These are phyloP conservation scores for Tetrahymena elliotti DNA, from an alignment of 73 alveolate genomes.

Conservation along the genomic window DNA sequence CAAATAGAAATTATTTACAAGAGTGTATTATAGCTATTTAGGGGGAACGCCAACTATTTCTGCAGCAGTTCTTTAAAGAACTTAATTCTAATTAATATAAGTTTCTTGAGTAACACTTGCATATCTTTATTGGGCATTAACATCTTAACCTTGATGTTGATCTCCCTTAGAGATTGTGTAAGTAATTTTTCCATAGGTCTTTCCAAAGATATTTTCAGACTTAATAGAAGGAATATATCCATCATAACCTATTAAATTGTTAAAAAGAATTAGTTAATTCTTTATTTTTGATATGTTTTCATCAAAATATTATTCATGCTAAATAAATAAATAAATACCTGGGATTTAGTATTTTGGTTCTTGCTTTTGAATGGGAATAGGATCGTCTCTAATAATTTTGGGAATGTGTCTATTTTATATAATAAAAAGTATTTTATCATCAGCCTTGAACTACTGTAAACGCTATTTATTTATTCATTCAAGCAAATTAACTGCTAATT, in stretches of 20 bases:
- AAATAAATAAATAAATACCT: no score
- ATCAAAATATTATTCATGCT: not conserved
- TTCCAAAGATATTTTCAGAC: slow-evolving; percentile 36
- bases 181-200: slow-evolving; percentile 42
- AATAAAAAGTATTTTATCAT: not conserved
- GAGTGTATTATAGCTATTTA: slow-evolving; percentile 9
- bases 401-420: not conserved
- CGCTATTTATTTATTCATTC: not conserved
- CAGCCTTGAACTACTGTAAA: not conserved
- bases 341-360: slow-evolving; percentile 35
- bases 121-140: slow-evolving; percentile 29
- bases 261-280: not conserved
- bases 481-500: not conserved
- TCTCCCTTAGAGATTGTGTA: slow-evolving; percentile 25
- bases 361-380: slow-evolving; percentile 8
- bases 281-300: not conserved
- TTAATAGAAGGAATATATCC: slow-evolving; percentile 38
- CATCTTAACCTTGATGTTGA: slow-evolving; percentile 34
- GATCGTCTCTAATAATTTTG: not conserved
- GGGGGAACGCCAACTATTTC: slow-evolving; percentile 43
- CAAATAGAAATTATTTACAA: not conserved
- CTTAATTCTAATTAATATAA: slow-evolving; percentile 25
- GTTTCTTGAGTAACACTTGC: slow-evolving; percentile 29
- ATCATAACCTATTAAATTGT: slow-evolving; percentile 27
- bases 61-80: slow-evolving; percentile 38